Evolutionary conservation across 2,329 filamentous ascomycete species (phyloP).

Genomic region (Claviceps sp.): DNA sequence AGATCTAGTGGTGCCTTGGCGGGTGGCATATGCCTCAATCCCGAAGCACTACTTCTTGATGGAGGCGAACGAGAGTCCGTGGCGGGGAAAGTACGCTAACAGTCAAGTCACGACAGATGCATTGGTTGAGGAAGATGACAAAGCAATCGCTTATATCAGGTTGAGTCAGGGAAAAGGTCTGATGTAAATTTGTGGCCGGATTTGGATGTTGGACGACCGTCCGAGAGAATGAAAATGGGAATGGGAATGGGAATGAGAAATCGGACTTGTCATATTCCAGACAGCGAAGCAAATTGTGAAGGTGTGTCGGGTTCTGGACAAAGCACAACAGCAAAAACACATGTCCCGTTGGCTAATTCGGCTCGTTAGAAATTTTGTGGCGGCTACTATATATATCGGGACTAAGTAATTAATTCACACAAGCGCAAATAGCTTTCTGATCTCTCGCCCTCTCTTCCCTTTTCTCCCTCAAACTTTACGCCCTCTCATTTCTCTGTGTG

Average conservation of each 20-base stretch:
- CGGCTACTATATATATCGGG: neutral
- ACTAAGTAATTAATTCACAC: neutral
- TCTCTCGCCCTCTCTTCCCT: neutral
- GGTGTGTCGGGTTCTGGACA: neutral
- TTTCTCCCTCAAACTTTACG: neutral
- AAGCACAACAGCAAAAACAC: neutral
- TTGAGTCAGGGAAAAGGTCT: constrained; percentile 15
- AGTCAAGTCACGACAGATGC: constrained; percentile 13
- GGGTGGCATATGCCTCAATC: constrained; percentile 24
- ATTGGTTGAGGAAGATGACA: constrained; percentile 7
- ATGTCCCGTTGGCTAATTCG: neutral
- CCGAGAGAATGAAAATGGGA: neutral
- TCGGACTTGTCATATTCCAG: constrained; percentile 1
- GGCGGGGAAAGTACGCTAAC: constrained; percentile 14
- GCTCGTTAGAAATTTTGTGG: neutral
- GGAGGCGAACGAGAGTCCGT: constrained; percentile 18
- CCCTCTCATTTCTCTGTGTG: too few species aligned
- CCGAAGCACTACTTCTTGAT: constrained; percentile 31
- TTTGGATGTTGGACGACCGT: neutral
- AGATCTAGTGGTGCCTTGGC: constrained; percentile 28
- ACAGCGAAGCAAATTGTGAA: neutral
- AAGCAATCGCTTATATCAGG: constrained; percentile 15
- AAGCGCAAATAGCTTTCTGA: neutral
- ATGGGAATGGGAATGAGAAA: neutral
- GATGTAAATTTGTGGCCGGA: constrained; percentile 9